Evolutionary conservation across 164 flowering plant genomes (phyloP), one percentile per base, ranked within the genome.

Genomic region (Amborella trichopoda): DNA sequence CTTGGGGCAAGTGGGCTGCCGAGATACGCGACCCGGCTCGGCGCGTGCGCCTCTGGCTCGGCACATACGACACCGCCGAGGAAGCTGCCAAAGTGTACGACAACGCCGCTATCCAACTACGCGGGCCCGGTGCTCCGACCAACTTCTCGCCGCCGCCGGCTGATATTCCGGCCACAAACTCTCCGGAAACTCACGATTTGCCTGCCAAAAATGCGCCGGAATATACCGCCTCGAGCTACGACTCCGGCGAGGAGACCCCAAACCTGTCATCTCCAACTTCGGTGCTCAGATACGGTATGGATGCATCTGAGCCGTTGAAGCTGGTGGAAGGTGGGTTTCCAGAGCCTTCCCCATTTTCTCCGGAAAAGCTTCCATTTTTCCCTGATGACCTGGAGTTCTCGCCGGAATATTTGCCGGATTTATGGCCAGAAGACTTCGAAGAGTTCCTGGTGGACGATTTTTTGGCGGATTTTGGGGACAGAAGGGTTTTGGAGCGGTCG

Each of bases 1-100:
- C 88, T 1, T 89, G 97, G 95, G 97, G 95, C 0, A 89, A 89
- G 53, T 89, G 93, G 94, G 97, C 97, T 6, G 95, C 97, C 0
- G 97, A 89, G 74, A 89, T 89, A 42, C 63, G 97, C 25, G 97
- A 89, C 65, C 95, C 95, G 4, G 53, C 63, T 2, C 25, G 69
- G 5, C 75, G 81, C 0, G 73, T 68, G 0, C 70, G 97, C 52
- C 52, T 85, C 0, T 89, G 97, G 97, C 60, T 89, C 8, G 97
- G 97, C 0, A 89, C 97, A 0, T 90, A 54, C 48, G 72, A 80
- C 27, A 88, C 97, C 0, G 97, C 94, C 0, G 97, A 88, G 42
- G 93, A 89, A 44, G 97, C 97, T 0, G 97, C 95, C 0, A 69
- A 60, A 67, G 95, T 83, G 0, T 90, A 90, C 28, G 97, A 90